A percentile compares a stretch with the other conserved stretches of the same genome.
Conservation (phyloP, 1,139 yeast species). For the Scheffersomyces parashehatae region DNA sequence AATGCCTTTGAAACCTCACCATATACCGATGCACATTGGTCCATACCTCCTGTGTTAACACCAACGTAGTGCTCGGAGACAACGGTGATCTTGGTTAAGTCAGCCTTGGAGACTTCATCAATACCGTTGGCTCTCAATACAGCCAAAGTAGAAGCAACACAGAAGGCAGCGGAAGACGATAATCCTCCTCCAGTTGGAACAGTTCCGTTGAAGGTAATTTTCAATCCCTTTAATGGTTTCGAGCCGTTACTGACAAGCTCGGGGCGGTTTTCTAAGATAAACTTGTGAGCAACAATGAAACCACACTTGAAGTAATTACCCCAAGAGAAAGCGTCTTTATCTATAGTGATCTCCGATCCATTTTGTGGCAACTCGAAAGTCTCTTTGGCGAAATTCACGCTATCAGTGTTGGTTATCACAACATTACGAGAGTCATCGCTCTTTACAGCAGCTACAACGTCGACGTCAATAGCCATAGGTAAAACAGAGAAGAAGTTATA, state of each 20-base stretch:
- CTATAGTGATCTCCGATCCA: constrained; percentile 47
- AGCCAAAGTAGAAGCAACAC: constrained; percentile 65
- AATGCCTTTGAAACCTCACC: constrained; percentile 65
- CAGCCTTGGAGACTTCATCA: constrained; percentile 44
- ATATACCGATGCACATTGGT: constrained; percentile 70
- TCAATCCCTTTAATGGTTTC: constrained; percentile 45
- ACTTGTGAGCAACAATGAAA: constrained; percentile 59
- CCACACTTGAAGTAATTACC: constrained; percentile 71
- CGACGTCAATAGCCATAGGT: constrained; percentile 76
- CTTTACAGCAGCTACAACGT: constrained; percentile 58
- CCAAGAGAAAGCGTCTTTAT: constrained; percentile 56
- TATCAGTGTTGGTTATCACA: constrained; percentile 45
- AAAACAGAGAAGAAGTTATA: constrained; percentile 66
- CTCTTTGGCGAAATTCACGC: constrained; percentile 22
- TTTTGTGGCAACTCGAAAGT: constrained; percentile 43
- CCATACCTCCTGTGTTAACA: constrained; percentile 79
- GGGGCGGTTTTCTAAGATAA: constrained; percentile 36
- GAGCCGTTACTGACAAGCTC: constrained; percentile 14
- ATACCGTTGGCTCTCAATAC: constrained; percentile 57
- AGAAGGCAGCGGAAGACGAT: constrained; percentile 72
- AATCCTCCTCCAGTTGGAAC: constrained; percentile 78
- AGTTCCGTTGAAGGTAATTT: constrained; percentile 59
- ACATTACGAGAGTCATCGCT: constrained; percentile 29
- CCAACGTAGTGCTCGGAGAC: constrained; percentile 75
- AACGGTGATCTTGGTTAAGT: constrained; percentile 61